Percentiles rank a stretch among this genome's conserved stretches.
Conservation (phyloP, 2,329 filamentous ascomycete genomes). For the Clarireedia sp. region DNA sequence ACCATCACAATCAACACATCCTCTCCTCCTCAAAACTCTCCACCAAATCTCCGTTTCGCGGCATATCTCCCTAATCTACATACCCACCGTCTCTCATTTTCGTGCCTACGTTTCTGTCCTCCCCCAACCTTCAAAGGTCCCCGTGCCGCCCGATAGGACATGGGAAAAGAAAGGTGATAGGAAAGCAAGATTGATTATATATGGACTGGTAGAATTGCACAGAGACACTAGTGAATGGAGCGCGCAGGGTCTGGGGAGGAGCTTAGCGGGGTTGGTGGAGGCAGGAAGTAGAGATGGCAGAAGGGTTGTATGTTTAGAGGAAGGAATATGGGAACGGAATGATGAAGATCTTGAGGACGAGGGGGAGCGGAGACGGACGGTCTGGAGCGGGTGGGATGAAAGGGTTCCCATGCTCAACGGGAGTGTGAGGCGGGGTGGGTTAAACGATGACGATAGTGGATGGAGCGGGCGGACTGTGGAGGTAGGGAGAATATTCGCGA, state of each 20-base stretch:
- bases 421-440: slow-evolving; percentile 37
- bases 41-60: slow-evolving; percentile 60
- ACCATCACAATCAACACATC: slow-evolving; percentile 25
- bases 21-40: slow-evolving; percentile 56
- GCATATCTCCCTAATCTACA: slow-evolving; percentile 63
- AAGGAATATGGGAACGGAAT: slow-evolving; percentile 9
- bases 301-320: slow-evolving; percentile 41
- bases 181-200: slow-evolving; percentile 43
- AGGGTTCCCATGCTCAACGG: slow-evolving; percentile 55
- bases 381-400: slow-evolving; percentile 35
- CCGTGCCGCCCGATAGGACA: not conserved
- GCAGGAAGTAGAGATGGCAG: slow-evolving; percentile 42
- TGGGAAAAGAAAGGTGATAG: slow-evolving; percentile 12
- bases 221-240: slow-evolving; percentile 65
- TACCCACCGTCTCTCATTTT: slow-evolving; percentile 67
- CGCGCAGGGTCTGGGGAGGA: slow-evolving; percentile 60
- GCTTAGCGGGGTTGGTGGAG: slow-evolving; percentile 56
- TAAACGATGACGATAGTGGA: slow-evolving; percentile 39
- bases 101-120: slow-evolving; percentile 62
- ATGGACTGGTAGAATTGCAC: slow-evolving; percentile 59
- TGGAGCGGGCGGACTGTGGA: slow-evolving; percentile 54
- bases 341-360: slow-evolving; percentile 22
- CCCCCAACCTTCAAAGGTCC: slow-evolving; percentile 4
- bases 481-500: slow-evolving; percentile 47
- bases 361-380: not conserved